phyloP scores from a whole-genome alignment of 108 stramenopile species.

The Hondaea fermentalgiana region DNA sequence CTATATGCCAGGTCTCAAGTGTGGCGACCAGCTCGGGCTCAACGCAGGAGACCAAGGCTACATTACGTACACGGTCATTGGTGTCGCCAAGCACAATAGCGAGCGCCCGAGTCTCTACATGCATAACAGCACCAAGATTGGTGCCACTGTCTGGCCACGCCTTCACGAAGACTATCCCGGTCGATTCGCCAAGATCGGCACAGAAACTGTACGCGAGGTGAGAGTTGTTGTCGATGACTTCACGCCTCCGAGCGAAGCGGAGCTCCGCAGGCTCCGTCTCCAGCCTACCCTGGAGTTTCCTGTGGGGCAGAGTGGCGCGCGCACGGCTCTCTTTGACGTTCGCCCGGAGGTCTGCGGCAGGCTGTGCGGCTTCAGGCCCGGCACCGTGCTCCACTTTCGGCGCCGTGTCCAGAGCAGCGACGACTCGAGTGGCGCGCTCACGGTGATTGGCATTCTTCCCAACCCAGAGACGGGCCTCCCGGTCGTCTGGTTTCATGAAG shows the following conservation, averaged over 20 bases:
- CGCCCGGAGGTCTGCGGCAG: not conserved
- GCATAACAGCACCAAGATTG: not conserved
- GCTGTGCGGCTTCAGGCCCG: not conserved
- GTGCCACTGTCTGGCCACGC: not conserved
- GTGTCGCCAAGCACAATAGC: not conserved
- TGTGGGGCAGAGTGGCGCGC: not conserved
- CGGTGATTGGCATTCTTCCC: not conserved
- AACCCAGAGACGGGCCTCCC: not conserved
- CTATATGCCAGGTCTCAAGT: not conserved
- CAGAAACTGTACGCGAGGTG: not conserved
- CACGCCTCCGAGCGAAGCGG: not conserved
- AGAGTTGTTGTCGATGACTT: not conserved
- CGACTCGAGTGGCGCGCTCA: not conserved
- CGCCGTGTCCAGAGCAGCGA: not conserved
- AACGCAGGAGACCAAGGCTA: not conserved
- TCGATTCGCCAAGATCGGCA: not conserved
- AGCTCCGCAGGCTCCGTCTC: not conserved
- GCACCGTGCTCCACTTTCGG: not conserved
- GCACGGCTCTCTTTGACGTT: not conserved
- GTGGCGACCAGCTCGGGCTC: not conserved
- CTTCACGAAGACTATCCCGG: not conserved
- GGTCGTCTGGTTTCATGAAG: not conserved
- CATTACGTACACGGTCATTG: not conserved
- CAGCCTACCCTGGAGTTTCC: not conserved
- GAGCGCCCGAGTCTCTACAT: not conserved